phyloP scores from a whole-genome alignment of 2,329 filamentous ascomycete species.

The Aspergillus luchuensis region DNA sequence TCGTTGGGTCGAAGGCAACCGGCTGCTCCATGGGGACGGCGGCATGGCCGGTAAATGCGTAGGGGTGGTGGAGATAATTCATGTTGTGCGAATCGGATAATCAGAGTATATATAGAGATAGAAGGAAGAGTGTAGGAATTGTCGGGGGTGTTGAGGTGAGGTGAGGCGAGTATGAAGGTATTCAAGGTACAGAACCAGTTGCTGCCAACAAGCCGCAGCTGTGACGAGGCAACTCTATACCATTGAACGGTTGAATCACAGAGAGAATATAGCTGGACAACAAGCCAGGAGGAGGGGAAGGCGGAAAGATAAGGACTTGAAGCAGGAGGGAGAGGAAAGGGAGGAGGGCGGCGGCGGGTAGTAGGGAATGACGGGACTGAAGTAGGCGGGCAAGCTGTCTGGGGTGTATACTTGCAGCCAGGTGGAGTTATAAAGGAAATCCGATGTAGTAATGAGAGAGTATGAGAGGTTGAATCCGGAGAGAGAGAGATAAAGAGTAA shows the following conservation, averaged over 20 bases:
- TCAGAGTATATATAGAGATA: slow-evolving; percentile 6
- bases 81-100: slow-evolving; percentile 28
- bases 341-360: slow-evolving; percentile 3
- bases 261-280: slow-evolving; percentile 2
- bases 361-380: slow-evolving; percentile 17
- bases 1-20: slow-evolving; percentile 38
- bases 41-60: slow-evolving; percentile 37
- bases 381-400: slow-evolving; percentile 13
- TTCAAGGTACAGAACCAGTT: slow-evolving; percentile 9
- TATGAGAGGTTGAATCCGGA: neutral
- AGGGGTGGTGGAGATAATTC: slow-evolving; percentile 45
- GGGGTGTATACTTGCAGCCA: slow-evolving; percentile 19
- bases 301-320: slow-evolving; percentile 11
- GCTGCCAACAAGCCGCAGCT: slow-evolving; percentile 13
- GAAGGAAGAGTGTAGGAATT: slow-evolving; percentile 9
- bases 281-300: slow-evolving; percentile 5
- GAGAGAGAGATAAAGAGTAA: too few species aligned
- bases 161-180: neutral
- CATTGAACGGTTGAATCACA: slow-evolving; percentile 15
- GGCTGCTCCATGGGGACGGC: slow-evolving; percentile 42
- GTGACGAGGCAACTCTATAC: slow-evolving; percentile 7
- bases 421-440: slow-evolving; percentile 14
- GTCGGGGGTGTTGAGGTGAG: slow-evolving; percentile 4
- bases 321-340: slow-evolving; percentile 5
- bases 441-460: slow-evolving; percentile 13